These are phyloP conservation scores for Podaxis sp. DNA, from an alignment of 768 basidiomycete genomes.

Conservation along the genomic window DNA sequence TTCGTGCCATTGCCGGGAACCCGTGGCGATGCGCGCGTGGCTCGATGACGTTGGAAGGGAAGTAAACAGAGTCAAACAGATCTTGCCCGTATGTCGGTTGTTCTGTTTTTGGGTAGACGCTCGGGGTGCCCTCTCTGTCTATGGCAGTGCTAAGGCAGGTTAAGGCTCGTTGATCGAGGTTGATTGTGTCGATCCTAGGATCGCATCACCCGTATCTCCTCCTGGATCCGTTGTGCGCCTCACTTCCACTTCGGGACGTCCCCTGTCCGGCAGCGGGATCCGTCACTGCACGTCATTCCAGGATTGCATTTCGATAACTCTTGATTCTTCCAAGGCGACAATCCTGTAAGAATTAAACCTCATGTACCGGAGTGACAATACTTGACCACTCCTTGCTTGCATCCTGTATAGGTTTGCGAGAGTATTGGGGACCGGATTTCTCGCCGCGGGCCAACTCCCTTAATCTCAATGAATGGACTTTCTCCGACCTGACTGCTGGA, in stretches of 20 bases:
- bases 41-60: conserved; percentile 11
- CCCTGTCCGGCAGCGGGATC: neutral
- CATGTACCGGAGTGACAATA: neutral
- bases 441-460: neutral
- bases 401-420: conserved; percentile 1
- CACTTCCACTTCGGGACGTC: neutral
- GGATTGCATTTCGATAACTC: neutral
- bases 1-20: conserved; percentile 18
- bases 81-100: conserved; percentile 23
- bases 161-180: neutral
- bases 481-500: conserved; percentile 3
- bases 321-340: neutral
- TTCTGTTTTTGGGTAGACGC: conserved; percentile 26
- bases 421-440: neutral
- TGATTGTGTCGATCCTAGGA: conserved; percentile 10
- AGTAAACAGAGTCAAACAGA: conserved; percentile 14
- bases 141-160: conserved; percentile 27
- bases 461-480: neutral
- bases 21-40: conserved; percentile 28
- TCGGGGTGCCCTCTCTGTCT: conserved; percentile 25
- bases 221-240: conserved; percentile 8
- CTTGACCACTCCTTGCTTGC: neutral
- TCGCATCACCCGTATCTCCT: conserved; percentile 6
- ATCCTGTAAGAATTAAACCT: neutral
- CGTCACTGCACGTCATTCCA: neutral